These are phyloP conservation scores for Chalciporus chontae DNA, from an alignment of 768 basidiomycete genomes.

Conservation along the genomic window DNA sequence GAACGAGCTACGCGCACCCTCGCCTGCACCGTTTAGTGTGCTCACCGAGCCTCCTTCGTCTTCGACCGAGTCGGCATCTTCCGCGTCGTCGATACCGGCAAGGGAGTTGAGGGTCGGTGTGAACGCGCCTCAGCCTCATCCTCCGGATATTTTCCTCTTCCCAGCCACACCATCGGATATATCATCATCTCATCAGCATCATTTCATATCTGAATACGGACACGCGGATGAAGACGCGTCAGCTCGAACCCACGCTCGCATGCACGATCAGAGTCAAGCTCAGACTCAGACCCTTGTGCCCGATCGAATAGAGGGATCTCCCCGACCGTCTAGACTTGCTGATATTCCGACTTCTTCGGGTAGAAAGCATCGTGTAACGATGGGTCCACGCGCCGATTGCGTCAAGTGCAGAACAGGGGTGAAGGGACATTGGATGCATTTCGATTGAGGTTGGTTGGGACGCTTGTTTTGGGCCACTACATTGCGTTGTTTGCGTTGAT, in stretches of 20 bases:
- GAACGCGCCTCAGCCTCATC: slow-evolving; percentile 3
- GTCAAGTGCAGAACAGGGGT: slow-evolving; percentile 61
- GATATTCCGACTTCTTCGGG: slow-evolving; percentile 16
- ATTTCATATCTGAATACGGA: slow-evolving; percentile 2
- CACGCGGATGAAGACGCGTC: slow-evolving; percentile 1
- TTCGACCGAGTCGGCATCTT: slow-evolving; percentile 15
- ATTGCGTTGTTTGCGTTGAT: not conserved
- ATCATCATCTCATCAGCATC: slow-evolving; percentile 13
- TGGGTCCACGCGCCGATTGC: slow-evolving; percentile 71
- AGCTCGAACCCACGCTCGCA: not conserved
- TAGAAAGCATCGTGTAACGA: slow-evolving; percentile 52
- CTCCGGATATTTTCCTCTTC: slow-evolving; percentile 27
- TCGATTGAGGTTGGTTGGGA: slow-evolving; percentile 37
- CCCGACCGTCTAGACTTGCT: slow-evolving; percentile 10
- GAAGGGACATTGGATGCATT: slow-evolving; percentile 72
- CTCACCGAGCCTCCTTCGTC: slow-evolving; percentile 23
- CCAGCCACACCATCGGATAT: slow-evolving; percentile 28
- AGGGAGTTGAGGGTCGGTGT: not conserved
- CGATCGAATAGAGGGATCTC: slow-evolving; percentile 15
- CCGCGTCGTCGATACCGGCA: slow-evolving; percentile 10
- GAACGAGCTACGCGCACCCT: slow-evolving; percentile 7
- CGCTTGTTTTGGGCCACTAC: not conserved
- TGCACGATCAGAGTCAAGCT: slow-evolving; percentile 6
- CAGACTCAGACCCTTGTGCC: slow-evolving; percentile 4
- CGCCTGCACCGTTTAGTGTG: slow-evolving; percentile 26